Percentiles rank a stretch among this genome's conserved stretches.
These are phyloP conservation scores for Malbranchea cinnamomea DNA, from an alignment of 2,329 filamentous ascomycete genomes.

Conservation along the genomic window DNA sequence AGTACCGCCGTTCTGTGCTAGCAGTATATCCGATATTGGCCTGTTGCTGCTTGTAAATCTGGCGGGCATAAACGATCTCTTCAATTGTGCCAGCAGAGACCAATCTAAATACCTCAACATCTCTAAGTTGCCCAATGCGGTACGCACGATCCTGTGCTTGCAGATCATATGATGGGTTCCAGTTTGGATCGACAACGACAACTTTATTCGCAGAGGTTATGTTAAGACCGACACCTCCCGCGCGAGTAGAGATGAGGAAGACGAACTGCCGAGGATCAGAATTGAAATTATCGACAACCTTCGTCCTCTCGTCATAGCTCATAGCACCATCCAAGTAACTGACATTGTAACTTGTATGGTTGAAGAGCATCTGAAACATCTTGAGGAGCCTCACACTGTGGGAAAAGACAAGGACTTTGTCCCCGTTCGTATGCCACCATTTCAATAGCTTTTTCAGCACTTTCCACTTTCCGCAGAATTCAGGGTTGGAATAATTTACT, in stretches of 20 bases:
- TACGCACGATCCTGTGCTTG: constrained; percentile 96
- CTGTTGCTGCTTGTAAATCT: constrained; percentile 98
- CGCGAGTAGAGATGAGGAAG: constrained; percentile 87
- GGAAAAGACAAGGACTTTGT: constrained; percentile 92
- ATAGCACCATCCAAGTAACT: constrained; percentile 82
- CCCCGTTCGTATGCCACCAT: constrained; percentile 78
- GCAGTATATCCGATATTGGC: constrained; percentile 95
- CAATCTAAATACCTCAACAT: constrained; percentile 90
- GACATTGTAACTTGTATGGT: constrained; percentile 76
- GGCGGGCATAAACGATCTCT: constrained; percentile 89
- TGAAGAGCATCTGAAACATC: constrained; percentile 74
- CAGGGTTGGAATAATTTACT: constrained; percentile 64
- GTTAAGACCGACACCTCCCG: constrained; percentile 85
- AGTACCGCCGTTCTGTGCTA: constrained; percentile 82
- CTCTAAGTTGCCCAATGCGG: constrained; percentile 78
- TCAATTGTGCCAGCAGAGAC: constrained; percentile 87
- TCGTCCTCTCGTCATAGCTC: constrained; percentile 66
- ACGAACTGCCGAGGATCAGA: constrained; percentile 75
- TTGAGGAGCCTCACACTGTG: constrained; percentile 75
- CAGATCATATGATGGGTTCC: constrained; percentile 89
- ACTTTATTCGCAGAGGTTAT: constrained; percentile 98
- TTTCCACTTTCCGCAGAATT: constrained; percentile 96
- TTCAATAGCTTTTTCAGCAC: constrained; percentile 71
- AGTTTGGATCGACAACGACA: constrained; percentile 91
- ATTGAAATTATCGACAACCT: constrained; percentile 81